Base-by-base conservation (phyloP, 192 early-diverging fungal genomes). In the Coemansia sp. region DNA sequence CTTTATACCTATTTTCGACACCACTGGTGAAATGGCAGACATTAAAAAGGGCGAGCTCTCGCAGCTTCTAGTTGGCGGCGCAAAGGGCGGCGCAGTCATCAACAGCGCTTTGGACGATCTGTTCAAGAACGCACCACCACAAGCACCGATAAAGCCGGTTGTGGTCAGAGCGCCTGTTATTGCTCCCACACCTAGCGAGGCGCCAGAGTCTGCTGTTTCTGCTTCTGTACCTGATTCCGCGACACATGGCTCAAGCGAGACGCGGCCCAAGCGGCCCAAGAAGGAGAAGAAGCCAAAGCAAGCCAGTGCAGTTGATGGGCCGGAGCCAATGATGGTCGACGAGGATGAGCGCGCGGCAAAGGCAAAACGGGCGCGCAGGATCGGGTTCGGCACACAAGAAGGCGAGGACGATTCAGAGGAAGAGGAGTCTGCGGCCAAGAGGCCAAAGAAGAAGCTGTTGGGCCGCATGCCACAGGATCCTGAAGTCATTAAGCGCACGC, bases 401-500 rank as follows among this genome's bases (percentile, higher is more conserved):
- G 69, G 59, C 17, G 77, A 71, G 4, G 44, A 58, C 31, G 72
- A 74, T 5, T 63, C 61, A 4, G 70, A 65, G 0, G 64, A 76
- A 31, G 55, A 36, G 27, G 62, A 66, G 59, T 58, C 50, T 17
- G 31, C 58, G 25, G 68, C 64, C 37, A 77, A 57, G 32, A 78
- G 66, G 69, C 42, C 66, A 39, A 87, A 87, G 68, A 77, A 74
- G 64, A 42, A 23, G 9, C 61, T 72, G 64, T 61, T 69, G 36
- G 84, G 68, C 25, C 74, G 78, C 15, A 76, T 74, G 69, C 69
- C 64, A 19, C 65, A 85, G 37, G 88, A 89, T 44, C 77, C 85
- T 32, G 86, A 87, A 55, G 70, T 88, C 64, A 82, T 88, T 31
- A 81, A 77, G 50, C 87, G 95, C 46, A 96, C 97, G n/a, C 70